These are phyloP conservation scores for Pythium diclinum DNA, from an alignment of 352 stramenopile genomes.

Conservation along the genomic window DNA sequence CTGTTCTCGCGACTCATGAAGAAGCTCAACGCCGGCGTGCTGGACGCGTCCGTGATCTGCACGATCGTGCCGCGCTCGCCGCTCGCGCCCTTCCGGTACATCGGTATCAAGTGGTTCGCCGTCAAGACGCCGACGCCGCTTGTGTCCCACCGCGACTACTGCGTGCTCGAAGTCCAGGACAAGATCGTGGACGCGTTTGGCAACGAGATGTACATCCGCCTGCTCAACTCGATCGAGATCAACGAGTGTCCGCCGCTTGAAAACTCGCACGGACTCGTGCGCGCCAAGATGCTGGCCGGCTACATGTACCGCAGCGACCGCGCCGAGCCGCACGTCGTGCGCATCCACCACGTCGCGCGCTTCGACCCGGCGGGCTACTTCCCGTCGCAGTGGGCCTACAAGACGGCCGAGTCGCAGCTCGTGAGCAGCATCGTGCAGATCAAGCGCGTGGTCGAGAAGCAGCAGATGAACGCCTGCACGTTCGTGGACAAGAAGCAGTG, in stretches of 20 bases:
- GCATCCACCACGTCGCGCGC: slow-evolving; percentile 75
- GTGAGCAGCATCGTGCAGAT: slow-evolving; percentile 77
- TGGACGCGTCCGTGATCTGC: slow-evolving; percentile 76
- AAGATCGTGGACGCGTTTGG: slow-evolving; percentile 78
- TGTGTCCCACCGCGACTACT: slow-evolving; percentile 83
- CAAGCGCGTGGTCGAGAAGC: slow-evolving; percentile 78
- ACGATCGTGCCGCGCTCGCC: slow-evolving; percentile 77
- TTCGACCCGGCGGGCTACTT: slow-evolving; percentile 79
- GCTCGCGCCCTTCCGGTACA: slow-evolving; percentile 73
- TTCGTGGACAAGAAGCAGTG: slow-evolving; percentile 83
- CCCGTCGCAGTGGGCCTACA: slow-evolving; percentile 76
- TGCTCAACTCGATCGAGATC: slow-evolving; percentile 80
- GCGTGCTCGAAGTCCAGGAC: slow-evolving; percentile 82
- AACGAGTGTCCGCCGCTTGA: slow-evolving; percentile 81
- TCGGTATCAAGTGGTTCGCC: slow-evolving; percentile 87
- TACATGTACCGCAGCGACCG: slow-evolving; percentile 81
- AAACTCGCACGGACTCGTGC: slow-evolving; percentile 81
- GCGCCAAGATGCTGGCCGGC: slow-evolving; percentile 72
- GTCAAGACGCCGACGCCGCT: slow-evolving; percentile 80
- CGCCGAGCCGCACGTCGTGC: slow-evolving; percentile 60
- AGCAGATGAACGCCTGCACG: slow-evolving; percentile 83
- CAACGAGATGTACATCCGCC: slow-evolving; percentile 84
- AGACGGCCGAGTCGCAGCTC: slow-evolving; percentile 79
- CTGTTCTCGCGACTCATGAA: slow-evolving; percentile 78
- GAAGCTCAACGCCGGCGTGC: slow-evolving; percentile 66